Conservation (phyloP, 176 grass and related monocot genomes). For the Bonia amplexicaulis region DNA sequence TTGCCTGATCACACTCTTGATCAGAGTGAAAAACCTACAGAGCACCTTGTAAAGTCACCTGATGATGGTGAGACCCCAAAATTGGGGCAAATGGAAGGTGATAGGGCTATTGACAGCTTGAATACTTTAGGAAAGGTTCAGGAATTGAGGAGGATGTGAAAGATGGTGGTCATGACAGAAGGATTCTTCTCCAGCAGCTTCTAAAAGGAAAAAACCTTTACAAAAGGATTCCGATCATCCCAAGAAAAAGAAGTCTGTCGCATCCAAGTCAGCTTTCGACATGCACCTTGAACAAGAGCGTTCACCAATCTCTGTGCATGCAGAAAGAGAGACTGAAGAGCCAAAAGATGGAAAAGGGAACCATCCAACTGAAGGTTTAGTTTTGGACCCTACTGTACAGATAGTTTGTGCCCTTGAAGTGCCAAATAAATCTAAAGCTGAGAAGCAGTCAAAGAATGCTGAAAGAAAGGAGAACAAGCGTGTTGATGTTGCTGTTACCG, state of each 20-base stretch:
- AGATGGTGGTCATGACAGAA: slow-evolving; percentile 25
- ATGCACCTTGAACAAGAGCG: slow-evolving; percentile 11
- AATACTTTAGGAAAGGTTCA: slow-evolving; percentile 25
- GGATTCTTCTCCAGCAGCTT: slow-evolving; percentile 21
- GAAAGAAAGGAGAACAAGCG: slow-evolving; percentile 43
- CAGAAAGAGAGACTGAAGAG: slow-evolving; percentile 30
- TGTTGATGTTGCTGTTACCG: slow-evolving; percentile 17
- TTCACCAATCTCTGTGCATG: slow-evolving; percentile 11
- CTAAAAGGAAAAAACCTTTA: slow-evolving; percentile 43
- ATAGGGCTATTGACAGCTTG: slow-evolving; percentile 29
- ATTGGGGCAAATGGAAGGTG: slow-evolving; percentile 26
- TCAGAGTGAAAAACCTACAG: slow-evolving; percentile 34
- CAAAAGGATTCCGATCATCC: slow-evolving; percentile 26
- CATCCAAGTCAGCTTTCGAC: slow-evolving; percentile 33
- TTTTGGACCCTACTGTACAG: slow-evolving; percentile 34
- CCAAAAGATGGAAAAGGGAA: slow-evolving; percentile 35
- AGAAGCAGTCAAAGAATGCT: slow-evolving; percentile 37
- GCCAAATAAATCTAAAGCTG: slow-evolving; percentile 27
- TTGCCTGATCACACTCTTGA: slow-evolving; percentile 35
- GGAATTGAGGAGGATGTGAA: slow-evolving; percentile 21
- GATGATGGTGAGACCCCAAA: slow-evolving; percentile 36
- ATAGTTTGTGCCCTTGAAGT: slow-evolving; percentile 39
- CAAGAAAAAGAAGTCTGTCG: slow-evolving; percentile 28
- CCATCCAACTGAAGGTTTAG: slow-evolving; percentile 10
- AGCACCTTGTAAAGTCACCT: slow-evolving; percentile 44